Percentiles rank a stretch among this genome's conserved stretches.
phyloP scores from a whole-genome alignment of 306 rosid species.

The barrel medic (Medicago truncatula) region MtrunA17r5.0-ANR NC_053049.1:35705001-35705500 shows the following conservation, averaged over 20 bases:
- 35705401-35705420: slow-evolving; percentile 24
- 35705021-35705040: slow-evolving; percentile 55
- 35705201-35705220: too few relatives aligned
- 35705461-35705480: slow-evolving; percentile 26
- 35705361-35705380: neutral
- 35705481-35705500: slow-evolving; percentile 11
- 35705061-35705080: slow-evolving; percentile 54
- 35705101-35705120: slow-evolving; percentile 76
- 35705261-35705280: slow-evolving; percentile 24
- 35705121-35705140: slow-evolving; percentile 60
- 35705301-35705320: too few relatives aligned
- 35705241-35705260: slow-evolving; percentile 13
- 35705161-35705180: slow-evolving; percentile 69
- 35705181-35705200: slow-evolving; percentile 57
- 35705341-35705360: slow-evolving; percentile 24
- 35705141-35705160: slow-evolving; percentile 42
- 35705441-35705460: slow-evolving; percentile 1
- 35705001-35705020: slow-evolving; percentile 36
- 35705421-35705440: neutral
- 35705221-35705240: neutral
- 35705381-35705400: slow-evolving; percentile 11
- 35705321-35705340: too few relatives aligned
- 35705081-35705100: slow-evolving; percentile 58
- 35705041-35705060: slow-evolving; percentile 70
- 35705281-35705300: neutral